These are phyloP conservation scores for Lepiota venenata DNA, from an alignment of 768 basidiomycete genomes.

Conservation along the genomic window DNA sequence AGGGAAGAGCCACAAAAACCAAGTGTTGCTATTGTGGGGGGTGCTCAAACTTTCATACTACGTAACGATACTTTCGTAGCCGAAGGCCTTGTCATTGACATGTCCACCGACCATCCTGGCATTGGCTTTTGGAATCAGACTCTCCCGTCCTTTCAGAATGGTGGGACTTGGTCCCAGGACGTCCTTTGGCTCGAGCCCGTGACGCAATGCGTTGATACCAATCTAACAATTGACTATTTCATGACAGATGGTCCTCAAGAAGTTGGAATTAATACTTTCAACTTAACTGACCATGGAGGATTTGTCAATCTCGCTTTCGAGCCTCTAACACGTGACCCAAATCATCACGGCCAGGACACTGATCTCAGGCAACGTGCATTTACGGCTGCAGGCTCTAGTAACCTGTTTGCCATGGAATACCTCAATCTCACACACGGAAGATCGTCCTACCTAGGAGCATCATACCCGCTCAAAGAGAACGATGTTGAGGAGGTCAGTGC, in stretches of 20 bases:
- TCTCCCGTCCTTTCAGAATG: background rate
- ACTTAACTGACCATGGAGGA: background rate
- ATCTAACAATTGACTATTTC: background rate
- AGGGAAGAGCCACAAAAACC: background rate
- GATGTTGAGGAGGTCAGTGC: background rate
- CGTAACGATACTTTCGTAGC: too few relatives aligned
- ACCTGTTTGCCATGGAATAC: constrained; percentile 12
- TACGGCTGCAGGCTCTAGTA: constrained; percentile 18
- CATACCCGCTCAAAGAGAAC: constrained; percentile 1
- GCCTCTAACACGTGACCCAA: constrained; percentile 6
- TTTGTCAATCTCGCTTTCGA: background rate
- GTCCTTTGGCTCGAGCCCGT: constrained; percentile 2
- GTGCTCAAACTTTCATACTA: too few relatives aligned
- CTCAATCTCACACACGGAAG: constrained; percentile 16
- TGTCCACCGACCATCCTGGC: background rate
- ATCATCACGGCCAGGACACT: constrained; percentile 16
- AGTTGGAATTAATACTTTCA: background rate
- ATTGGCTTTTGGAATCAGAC: constrained; percentile 2
- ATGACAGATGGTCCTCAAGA: background rate
- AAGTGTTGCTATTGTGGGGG: too few relatives aligned
- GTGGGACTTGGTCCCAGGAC: background rate
- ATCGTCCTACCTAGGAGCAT: constrained; percentile 11
- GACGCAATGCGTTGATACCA: background rate
- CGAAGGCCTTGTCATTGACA: too few relatives aligned
- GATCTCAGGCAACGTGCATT: constrained; percentile 16